A percentile compares a stretch with the other conserved stretches of the same genome.
Evolutionary conservation across 306 rosid species (phyloP).

Genomic region (Coriaria nepalensis): DNA sequence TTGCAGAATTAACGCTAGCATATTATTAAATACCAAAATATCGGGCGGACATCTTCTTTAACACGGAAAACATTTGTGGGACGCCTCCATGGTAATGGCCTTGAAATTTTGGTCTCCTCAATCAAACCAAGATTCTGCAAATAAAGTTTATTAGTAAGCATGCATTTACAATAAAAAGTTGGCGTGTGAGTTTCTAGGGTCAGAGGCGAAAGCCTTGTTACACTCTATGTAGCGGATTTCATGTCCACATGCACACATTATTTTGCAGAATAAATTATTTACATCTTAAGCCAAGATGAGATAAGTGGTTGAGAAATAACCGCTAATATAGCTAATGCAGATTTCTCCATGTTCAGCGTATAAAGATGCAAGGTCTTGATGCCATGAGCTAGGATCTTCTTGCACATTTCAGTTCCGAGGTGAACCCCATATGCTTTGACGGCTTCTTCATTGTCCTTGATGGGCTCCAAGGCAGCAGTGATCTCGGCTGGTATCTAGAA

Average conservation of each 20-base stretch:
- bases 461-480: constrained; percentile 75
- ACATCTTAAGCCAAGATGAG: constrained; percentile 17
- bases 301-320: constrained; percentile 22
- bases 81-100: constrained; percentile 83
- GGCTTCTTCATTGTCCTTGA: constrained; percentile 97
- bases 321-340: constrained; percentile 68
- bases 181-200: neutral
- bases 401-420: constrained; percentile 95
- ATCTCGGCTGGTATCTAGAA: constrained; percentile 72
- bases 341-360: constrained; percentile 90
- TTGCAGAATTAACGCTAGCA: constrained; percentile 9
- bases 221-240: too few relatives aligned
- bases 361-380: constrained; percentile 78
- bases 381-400: constrained; percentile 85
- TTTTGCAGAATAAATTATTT: constrained; percentile 8
- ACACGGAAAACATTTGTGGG: constrained; percentile 77
- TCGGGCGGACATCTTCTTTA: constrained; percentile 84
- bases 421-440: constrained; percentile 83
- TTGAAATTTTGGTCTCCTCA: constrained; percentile 68
- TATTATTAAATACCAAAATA: constrained; percentile 49
- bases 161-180: neutral
- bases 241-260: neutral
- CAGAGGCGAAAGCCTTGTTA: neutral
- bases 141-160: constrained; percentile 10
- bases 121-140: constrained; percentile 87